A percentile compares a stretch with the other conserved stretches of the same genome.
Evolutionary conservation across 768 basidiomycete species (phyloP).

Genomic region (Suillus cothurnatus): DNA sequence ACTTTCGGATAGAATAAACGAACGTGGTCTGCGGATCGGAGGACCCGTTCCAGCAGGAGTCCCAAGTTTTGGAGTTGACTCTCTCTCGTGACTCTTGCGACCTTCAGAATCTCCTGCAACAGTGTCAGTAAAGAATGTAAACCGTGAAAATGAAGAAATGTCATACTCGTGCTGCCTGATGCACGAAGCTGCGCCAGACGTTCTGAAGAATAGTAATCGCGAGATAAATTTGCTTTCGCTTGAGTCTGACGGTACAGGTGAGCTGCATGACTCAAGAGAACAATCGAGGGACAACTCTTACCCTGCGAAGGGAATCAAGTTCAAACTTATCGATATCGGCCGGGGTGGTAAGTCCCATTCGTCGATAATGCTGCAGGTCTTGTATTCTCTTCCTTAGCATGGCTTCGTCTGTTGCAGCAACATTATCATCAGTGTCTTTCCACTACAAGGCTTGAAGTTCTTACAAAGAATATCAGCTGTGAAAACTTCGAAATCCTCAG

Average conservation of each 20-base stretch:
- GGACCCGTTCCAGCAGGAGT: constrained; percentile 39
- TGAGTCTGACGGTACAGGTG: constrained; percentile 46
- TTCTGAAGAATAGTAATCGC: constrained; percentile 59
- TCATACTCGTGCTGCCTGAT: constrained; percentile 46
- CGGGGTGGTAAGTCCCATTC: constrained; percentile 78
- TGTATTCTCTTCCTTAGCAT: constrained; percentile 85
- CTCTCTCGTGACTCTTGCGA: constrained; percentile 61
- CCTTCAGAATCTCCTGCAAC: constrained; percentile 51
- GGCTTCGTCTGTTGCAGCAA: constrained; percentile 69
- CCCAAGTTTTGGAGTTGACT: constrained; percentile 55
- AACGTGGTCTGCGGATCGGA: constrained; percentile 45
- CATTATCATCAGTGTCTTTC: constrained; percentile 4
- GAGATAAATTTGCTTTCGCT: constrained; percentile 57
- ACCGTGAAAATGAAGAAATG: constrained; percentile 35
- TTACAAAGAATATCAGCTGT: constrained; percentile 87
- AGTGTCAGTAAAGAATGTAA: background rate
- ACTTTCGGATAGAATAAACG: constrained; percentile 17
- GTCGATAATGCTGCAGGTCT: constrained; percentile 89
- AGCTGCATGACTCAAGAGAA: background rate
- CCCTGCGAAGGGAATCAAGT: constrained; percentile 69
- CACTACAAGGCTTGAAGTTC: constrained; percentile 26
- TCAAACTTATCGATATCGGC: constrained; percentile 95
- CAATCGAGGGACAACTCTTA: constrained; percentile 35
- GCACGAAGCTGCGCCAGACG: constrained; percentile 51
- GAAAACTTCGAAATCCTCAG: constrained; percentile 89